phyloP scores from a whole-genome alignment of 1,139 yeast genomes.

The Kurtzmaniella quercitrusa region DNA sequence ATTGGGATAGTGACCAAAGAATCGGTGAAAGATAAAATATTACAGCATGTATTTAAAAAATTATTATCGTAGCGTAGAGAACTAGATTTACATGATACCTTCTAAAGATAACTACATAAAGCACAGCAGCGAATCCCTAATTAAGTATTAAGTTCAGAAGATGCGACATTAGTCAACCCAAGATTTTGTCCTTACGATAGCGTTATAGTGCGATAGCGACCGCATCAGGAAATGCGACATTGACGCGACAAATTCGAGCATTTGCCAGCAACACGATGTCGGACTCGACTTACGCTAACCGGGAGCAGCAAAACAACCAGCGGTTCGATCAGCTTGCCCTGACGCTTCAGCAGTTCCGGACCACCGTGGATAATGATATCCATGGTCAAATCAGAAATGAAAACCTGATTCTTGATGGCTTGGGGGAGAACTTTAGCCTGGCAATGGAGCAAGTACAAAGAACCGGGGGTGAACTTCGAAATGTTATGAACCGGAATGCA shows the following conservation, averaged over 20 bases:
- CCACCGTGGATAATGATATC: conserved; percentile 41
- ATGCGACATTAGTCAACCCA: too few relatives aligned
- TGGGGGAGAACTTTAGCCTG: conserved; percentile 58
- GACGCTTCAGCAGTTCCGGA: conserved; percentile 43
- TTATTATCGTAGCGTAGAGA: not conserved
- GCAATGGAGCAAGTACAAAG: conserved; percentile 58
- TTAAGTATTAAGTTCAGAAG: too few relatives aligned
- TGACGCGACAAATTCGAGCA: not conserved
- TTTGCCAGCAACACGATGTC: conserved; percentile 19
- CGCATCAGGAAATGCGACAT: too few relatives aligned
- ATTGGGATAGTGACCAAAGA: not conserved
- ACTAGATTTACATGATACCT: too few relatives aligned
- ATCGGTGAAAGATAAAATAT: not conserved
- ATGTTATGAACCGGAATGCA: conserved; percentile 42
- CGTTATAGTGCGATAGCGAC: too few relatives aligned
- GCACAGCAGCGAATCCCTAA: too few relatives aligned
- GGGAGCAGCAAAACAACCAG: conserved; percentile 45
- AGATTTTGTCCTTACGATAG: too few relatives aligned
- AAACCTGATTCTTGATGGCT: conserved; percentile 48
- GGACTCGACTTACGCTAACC: conserved; percentile 36
- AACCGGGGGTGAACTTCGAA: conserved; percentile 64
- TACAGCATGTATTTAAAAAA: not conserved
- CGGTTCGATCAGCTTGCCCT: conserved; percentile 43
- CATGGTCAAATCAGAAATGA: conserved; percentile 42
- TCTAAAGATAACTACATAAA: too few relatives aligned